phyloP scores from a whole-genome alignment of 164 flowering plant genomes.

The Buxus sempervirens region DNA sequence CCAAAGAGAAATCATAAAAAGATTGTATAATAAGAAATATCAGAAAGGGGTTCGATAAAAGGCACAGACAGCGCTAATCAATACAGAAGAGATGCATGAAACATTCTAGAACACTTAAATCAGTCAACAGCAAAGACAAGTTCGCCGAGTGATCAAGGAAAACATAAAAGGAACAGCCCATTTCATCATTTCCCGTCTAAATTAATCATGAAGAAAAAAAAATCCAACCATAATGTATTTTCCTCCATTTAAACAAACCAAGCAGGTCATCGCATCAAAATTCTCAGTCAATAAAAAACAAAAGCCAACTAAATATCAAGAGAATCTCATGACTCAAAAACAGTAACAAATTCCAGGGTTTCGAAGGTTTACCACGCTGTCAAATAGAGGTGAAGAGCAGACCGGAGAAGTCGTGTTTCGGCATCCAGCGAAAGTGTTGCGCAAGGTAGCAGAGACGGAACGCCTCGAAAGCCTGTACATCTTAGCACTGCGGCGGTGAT shows the following conservation, averaged over 20 bases:
- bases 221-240: too few relatives aligned
- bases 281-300: neutral
- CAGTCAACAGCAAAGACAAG: too few relatives aligned
- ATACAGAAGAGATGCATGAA: too few relatives aligned
- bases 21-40: too few relatives aligned
- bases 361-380: conserved; percentile 29
- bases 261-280: neutral
- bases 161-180: too few relatives aligned
- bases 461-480: conserved; percentile 63
- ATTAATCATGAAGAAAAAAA: too few relatives aligned
- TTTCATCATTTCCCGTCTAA: too few relatives aligned
- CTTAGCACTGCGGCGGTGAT: neutral
- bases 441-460: conserved; percentile 43
- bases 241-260: neutral
- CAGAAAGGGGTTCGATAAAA: too few relatives aligned
- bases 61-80: too few relatives aligned
- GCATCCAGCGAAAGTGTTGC: conserved; percentile 27
- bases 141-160: too few relatives aligned
- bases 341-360: neutral
- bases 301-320: neutral
- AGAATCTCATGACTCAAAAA: neutral
- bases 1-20: too few relatives aligned
- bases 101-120: too few relatives aligned
- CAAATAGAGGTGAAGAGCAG: conserved; percentile 19
- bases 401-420: conserved; percentile 32